Percentiles rank a stretch among this genome's conserved stretches.
phyloP scores from a whole-genome alignment of 768 basidiomycete species.

The Phanerochaete sordida region DNA sequence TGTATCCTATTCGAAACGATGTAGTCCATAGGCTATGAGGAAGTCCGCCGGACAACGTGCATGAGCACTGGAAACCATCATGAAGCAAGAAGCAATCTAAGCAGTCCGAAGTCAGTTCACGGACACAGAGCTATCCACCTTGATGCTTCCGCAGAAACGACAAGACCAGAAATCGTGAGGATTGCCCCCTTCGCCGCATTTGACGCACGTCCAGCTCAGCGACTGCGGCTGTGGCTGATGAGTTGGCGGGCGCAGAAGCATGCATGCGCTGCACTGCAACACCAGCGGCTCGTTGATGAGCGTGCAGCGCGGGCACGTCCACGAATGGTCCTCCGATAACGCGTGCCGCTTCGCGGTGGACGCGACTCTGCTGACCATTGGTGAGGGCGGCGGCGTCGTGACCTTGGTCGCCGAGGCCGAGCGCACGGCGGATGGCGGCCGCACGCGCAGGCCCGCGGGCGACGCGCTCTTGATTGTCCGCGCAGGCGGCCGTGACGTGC shows the following conservation, averaged over 20 bases:
- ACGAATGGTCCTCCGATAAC: slow-evolving; percentile 21
- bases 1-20: neutral
- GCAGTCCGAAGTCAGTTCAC: neutral
- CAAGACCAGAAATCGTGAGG: slow-evolving; percentile 74
- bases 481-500: neutral
- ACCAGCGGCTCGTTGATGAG: slow-evolving; percentile 50
- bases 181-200: slow-evolving; percentile 62
- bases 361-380: neutral
- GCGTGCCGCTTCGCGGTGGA: neutral
- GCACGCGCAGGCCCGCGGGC: neutral
- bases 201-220: slow-evolving; percentile 59
- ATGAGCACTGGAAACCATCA: too few relatives aligned
- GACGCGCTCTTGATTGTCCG: neutral
- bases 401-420: neutral
- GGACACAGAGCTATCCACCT: slow-evolving; percentile 24
- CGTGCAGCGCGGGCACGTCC: slow-evolving; percentile 51
- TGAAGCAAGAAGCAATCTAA: too few relatives aligned
- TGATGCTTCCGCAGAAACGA: slow-evolving; percentile 65
- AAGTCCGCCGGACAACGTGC: neutral
- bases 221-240: neutral
- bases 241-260: slow-evolving; percentile 31
- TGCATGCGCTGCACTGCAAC: slow-evolving; percentile 63
- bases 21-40: neutral
- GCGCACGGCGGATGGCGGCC: neutral
- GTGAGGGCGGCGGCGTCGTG: slow-evolving; percentile 12